Conservation (phyloP, 2,329 filamentous ascomycete genomes). For the Aureobasidium sp. region DNA sequence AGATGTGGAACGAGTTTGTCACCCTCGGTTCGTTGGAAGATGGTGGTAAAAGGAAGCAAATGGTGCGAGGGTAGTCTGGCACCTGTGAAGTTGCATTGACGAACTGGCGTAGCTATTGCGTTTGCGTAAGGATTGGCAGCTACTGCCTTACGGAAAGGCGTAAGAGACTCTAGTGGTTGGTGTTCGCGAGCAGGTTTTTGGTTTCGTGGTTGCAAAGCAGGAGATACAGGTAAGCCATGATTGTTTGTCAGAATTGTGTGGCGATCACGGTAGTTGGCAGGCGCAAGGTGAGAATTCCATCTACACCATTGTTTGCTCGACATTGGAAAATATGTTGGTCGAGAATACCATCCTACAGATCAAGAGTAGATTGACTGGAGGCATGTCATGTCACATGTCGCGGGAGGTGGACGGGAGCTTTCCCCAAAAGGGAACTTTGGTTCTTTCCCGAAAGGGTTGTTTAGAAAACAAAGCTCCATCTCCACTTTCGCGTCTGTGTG, state of each 20-base stretch:
- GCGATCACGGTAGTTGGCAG: not conserved
- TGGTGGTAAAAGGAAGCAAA: conserved; percentile 51
- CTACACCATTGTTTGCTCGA: not conserved
- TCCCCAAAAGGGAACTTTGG: too few relatives aligned
- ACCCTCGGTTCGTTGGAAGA: conserved; percentile 23
- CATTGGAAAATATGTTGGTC: not conserved
- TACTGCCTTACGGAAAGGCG: conserved; percentile 50
- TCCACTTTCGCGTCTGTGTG: not conserved
- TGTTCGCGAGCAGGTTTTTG: not conserved
- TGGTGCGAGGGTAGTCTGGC: conserved; percentile 50
- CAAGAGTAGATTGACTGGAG: not conserved
- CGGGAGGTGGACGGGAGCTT: not conserved
- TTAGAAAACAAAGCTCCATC: conserved; percentile 10
- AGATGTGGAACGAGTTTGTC: conserved; percentile 49
- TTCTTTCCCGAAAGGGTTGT: not conserved
- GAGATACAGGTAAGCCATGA: not conserved
- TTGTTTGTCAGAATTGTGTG: not conserved
- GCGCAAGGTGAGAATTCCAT: not conserved
- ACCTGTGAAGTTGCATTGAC: conserved; percentile 45
- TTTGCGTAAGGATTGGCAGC: conserved; percentile 55
- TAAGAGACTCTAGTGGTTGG: conserved; percentile 18
- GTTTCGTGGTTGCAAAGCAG: not conserved
- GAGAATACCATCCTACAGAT: not conserved
- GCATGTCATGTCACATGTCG: not conserved
- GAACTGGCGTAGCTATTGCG: conserved; percentile 52